Base-by-base conservation (phyloP, 805 yeast species). In the Isabelozyma rhagii region DNA sequence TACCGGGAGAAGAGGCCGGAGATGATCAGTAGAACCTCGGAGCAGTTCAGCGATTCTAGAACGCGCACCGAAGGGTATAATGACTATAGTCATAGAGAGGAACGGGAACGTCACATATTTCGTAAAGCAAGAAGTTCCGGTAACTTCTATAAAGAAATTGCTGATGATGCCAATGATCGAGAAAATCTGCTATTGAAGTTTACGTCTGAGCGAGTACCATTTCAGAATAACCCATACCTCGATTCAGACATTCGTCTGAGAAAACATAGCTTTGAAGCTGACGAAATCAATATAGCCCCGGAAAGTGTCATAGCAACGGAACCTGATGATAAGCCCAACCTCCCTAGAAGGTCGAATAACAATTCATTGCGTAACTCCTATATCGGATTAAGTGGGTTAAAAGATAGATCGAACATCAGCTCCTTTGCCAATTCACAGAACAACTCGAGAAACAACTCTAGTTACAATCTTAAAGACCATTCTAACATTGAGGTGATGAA, bases 331-430 rank as follows among this genome's bases (percentile, higher is more conserved):
- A 66, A 66, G 36, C 66, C 77, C 1, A 68, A 69, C 44, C 59
- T 71, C 41, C 79, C 79, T 0, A 60, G 59, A 18, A 41, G 59
- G 10, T 65, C 73, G 8, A 56, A 55, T 2, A 51, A 58, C 11
- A 63, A 56, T 44, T 63, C 72, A 5, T 49, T 63, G n/a, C 56
- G 61, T n/a, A 70, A 60, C 53, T 72, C 77, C 1, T 68, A 58
- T 44, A 63, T 72, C 48, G 77, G 77, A 0, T 61, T 74, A 49
- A 72, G 69, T 51, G 49, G 74, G 31, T 55, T 72, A 39, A 73
- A 72, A 50, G 74, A 70, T n/a, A 28, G n/a, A n/a, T 28, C 45
- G 21, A 14, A 11, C 7, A 58, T 59, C 28, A 50, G 58, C 31
- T 48, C 62, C 31, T 50, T n/a, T 9, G 14, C 36, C 11, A 27